A percentile compares a stretch with the other conserved stretches of the same genome.
phyloP scores from a whole-genome alignment of 306 rosid species.

The Sophora flavescens region DNA sequence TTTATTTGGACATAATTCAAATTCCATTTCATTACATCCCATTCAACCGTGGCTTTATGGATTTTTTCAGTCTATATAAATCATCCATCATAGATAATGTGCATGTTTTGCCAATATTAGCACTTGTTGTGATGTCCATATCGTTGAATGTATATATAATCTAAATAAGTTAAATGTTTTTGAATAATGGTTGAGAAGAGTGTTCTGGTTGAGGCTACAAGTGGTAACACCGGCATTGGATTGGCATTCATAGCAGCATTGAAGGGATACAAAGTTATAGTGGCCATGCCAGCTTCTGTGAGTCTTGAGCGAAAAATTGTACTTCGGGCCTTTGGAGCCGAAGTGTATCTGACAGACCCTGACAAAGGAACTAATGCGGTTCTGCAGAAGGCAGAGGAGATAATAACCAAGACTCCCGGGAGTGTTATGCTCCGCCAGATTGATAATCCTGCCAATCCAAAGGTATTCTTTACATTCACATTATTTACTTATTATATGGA shows the following conservation, averaged over 20 bases:
- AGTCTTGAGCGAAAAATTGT: conserved; percentile 76
- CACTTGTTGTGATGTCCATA: not conserved
- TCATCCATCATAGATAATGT: not conserved
- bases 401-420: conserved; percentile 56
- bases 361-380: conserved; percentile 58
- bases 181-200: conserved; percentile 53
- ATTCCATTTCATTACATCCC: not conserved
- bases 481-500: not conserved
- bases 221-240: conserved; percentile 86
- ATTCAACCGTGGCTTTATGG: not conserved
- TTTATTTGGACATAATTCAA: not conserved
- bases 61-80: not conserved
- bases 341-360: conserved; percentile 67
- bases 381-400: conserved; percentile 61
- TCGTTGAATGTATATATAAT: conserved; percentile 29
- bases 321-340: conserved; percentile 76
- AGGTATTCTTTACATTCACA: conserved; percentile 43
- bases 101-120: conserved; percentile 5
- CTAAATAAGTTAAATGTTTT: conserved; percentile 10
- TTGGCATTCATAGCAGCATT: conserved; percentile 74
- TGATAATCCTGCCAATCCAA: conserved; percentile 79
- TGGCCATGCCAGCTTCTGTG: conserved; percentile 63
- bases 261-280: conserved; percentile 71
- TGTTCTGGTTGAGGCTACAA: conserved; percentile 70
- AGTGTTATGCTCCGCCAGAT: conserved; percentile 61